Percentiles rank a stretch among this genome's conserved stretches.
These are phyloP conservation scores for Zasmidium citrigriseum DNA, from an alignment of 2,329 filamentous ascomycete species.

Conservation along the genomic window DNA sequence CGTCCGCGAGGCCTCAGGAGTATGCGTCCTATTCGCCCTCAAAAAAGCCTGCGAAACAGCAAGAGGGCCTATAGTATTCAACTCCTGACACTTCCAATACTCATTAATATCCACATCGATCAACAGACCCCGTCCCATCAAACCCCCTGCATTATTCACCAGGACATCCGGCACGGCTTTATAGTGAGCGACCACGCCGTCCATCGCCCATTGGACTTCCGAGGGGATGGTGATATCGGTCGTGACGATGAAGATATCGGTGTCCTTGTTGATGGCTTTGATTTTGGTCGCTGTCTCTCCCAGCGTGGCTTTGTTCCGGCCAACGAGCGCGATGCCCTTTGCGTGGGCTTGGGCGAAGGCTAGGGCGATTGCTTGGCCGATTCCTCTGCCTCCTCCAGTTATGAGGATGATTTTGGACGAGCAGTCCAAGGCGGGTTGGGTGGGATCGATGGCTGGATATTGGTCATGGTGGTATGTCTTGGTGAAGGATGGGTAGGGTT, in stretches of 20 bases:
- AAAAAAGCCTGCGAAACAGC: slow-evolving; percentile 13
- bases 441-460: slow-evolving; percentile 42
- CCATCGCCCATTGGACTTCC: slow-evolving; percentile 9
- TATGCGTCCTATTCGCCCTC: slow-evolving; percentile 7
- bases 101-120: slow-evolving; percentile 14
- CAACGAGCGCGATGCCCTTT: slow-evolving; percentile 19
- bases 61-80: slow-evolving; percentile 15
- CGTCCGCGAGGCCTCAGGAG: slow-evolving; percentile 4
- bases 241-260: slow-evolving; percentile 13
- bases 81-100: slow-evolving; percentile 10
- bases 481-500: slow-evolving; percentile 38
- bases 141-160: slow-evolving; percentile 18
- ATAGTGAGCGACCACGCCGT: slow-evolving; percentile 5
- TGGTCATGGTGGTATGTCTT: slow-evolving; percentile 38
- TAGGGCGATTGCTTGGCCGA: slow-evolving; percentile 20
- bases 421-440: slow-evolving; percentile 42
- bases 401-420: slow-evolving; percentile 42
- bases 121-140: slow-evolving; percentile 8
- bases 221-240: slow-evolving; percentile 17
- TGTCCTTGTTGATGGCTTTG: slow-evolving; percentile 1
- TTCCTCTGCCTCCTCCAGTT: slow-evolving; percentile 21
- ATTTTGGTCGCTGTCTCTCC: slow-evolving; percentile 12
- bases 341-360: slow-evolving; percentile 21
- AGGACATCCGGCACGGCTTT: slow-evolving; percentile 16
- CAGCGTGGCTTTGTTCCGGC: slow-evolving; percentile 17